These are phyloP conservation scores for Tetragonia tetragonoides DNA, from an alignment of 148 eudicot genomes.

Conservation along the genomic window DNA sequence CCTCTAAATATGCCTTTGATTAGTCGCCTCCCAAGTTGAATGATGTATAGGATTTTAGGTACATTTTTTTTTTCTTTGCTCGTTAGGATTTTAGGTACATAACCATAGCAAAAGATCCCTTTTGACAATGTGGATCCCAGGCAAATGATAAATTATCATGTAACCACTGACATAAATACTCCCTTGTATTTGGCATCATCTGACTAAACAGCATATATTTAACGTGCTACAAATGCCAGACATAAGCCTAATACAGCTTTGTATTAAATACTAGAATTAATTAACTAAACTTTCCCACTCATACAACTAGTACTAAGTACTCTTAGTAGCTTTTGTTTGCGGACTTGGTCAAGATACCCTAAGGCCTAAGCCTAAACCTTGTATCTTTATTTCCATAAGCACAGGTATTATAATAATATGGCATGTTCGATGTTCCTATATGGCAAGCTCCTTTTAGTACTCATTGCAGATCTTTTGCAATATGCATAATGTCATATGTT, in stretches of 20 bases:
- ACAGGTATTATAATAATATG: too few relatives aligned
- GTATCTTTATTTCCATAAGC: not conserved
- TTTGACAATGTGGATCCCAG: slow-evolving; percentile 17
- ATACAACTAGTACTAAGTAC: not conserved
- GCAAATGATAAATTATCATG: slow-evolving; percentile 6
- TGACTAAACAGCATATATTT: not conserved
- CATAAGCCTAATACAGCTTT: not conserved
- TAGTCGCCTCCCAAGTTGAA: not conserved
- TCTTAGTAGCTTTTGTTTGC: not conserved
- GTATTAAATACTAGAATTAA: not conserved
- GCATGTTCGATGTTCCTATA: too few relatives aligned
- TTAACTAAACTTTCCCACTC: not conserved
- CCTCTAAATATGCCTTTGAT: not conserved
- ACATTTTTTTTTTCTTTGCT: not conserved
- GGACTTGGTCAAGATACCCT: slow-evolving; percentile 5
- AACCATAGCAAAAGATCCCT: slow-evolving; percentile 11
- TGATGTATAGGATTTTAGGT: not conserved
- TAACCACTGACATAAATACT: not conserved
- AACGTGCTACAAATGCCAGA: slow-evolving; percentile 21
- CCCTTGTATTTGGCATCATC: slow-evolving; percentile 19
- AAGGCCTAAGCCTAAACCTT: not conserved
- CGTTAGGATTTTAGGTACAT: not conserved
- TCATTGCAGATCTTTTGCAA: too few relatives aligned
- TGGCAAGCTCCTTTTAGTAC: too few relatives aligned
- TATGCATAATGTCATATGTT: too few relatives aligned